phyloP scores from a whole-genome alignment of 2,329 filamentous ascomycete genomes.

The Nigrospora sphaerica region DNA sequence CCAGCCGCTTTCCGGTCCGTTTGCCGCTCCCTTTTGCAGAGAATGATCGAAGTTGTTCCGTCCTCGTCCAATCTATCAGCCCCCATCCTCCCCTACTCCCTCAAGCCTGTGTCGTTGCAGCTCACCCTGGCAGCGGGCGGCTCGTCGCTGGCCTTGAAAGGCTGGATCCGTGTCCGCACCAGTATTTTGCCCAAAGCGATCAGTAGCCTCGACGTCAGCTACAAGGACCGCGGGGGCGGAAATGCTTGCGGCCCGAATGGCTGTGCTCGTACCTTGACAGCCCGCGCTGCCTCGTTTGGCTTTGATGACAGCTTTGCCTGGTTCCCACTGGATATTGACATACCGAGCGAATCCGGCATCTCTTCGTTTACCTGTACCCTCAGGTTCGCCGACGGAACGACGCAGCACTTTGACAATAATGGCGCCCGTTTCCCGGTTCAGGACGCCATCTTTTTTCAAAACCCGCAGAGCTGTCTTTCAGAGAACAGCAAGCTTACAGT shows the following conservation, averaged over 20 bases:
- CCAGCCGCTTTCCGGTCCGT: conserved; percentile 34
- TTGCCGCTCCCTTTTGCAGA: conserved; percentile 46
- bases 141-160: conserved; percentile 39
- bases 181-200: conserved; percentile 38
- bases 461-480: conserved; percentile 47
- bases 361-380: conserved; percentile 52
- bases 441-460: conserved; percentile 48
- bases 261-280: conserved; percentile 36
- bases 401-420: conserved; percentile 46
- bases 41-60: conserved; percentile 57
- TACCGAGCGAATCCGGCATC: conserved; percentile 53
- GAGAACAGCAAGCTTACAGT: conserved; percentile 34
- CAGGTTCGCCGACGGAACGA: conserved; percentile 38
- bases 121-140: conserved; percentile 44
- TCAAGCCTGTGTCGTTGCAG: conserved; percentile 53
- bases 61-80: conserved; percentile 40
- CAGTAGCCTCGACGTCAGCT: conserved; percentile 41
- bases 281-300: conserved; percentile 43
- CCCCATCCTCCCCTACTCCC: conserved; percentile 46
- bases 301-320: conserved; percentile 53
- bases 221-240: conserved; percentile 47
- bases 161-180: conserved; percentile 50
- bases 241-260: conserved; percentile 31
- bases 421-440: conserved; percentile 46
- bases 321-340: conserved; percentile 38